phyloP scores from a whole-genome alignment of 2,329 filamentous ascomycete species.

The Beauveria medogensis region DNA sequence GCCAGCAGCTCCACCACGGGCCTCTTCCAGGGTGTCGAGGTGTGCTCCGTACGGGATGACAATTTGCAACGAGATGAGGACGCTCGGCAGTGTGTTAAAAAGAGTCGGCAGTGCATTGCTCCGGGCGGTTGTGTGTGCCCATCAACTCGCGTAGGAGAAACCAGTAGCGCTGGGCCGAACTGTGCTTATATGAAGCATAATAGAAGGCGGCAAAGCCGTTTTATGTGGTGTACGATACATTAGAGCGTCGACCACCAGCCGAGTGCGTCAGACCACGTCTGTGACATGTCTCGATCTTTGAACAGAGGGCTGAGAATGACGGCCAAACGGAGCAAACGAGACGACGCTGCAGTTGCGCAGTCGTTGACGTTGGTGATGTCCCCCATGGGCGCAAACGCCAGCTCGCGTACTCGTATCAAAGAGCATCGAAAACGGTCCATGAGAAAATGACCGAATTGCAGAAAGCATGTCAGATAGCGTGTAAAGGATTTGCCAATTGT shows the following conservation, averaged over 20 bases:
- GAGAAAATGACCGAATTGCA: too few relatives aligned
- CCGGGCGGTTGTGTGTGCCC: not conserved
- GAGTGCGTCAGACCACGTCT: conserved; percentile 3
- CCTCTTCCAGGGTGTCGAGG: not conserved
- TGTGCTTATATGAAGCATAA: not conserved
- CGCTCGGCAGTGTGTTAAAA: not conserved
- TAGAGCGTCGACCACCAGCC: not conserved
- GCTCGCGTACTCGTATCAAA: not conserved
- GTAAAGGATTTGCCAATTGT: not conserved
- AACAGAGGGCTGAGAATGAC: not conserved
- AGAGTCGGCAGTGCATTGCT: not conserved
- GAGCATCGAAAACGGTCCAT: not conserved
- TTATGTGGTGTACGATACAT: not conserved
- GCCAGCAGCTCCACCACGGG: too few relatives aligned
- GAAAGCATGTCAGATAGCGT: too few relatives aligned
- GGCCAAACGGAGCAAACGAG: not conserved
- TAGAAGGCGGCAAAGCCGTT: not conserved
- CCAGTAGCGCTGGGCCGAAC: not conserved
- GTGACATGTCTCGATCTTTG: not conserved
- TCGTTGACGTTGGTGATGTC: not conserved
- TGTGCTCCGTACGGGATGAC: not conserved
- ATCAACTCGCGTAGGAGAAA: not conserved
- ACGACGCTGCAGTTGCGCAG: not conserved
- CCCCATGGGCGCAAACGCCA: not conserved
- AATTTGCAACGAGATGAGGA: not conserved